phyloP scores from a whole-genome alignment of 495 filamentous ascomycete genomes.

The Trichoderma asperelloides region DNA sequence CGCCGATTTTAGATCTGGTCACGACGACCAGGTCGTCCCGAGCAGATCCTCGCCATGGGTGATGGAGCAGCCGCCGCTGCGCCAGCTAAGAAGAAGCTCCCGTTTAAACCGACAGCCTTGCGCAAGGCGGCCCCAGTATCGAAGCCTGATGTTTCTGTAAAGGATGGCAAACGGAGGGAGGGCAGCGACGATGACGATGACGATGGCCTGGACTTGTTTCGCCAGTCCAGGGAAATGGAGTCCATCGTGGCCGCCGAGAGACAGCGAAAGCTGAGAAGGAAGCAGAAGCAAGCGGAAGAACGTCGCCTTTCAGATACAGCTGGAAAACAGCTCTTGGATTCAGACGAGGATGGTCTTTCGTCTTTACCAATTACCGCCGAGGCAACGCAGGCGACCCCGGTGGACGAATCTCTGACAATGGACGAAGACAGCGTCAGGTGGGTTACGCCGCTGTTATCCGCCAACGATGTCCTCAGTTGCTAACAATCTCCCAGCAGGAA shows the following conservation, averaged over 20 bases:
- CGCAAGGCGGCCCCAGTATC: background rate
- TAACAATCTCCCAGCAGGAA: background rate
- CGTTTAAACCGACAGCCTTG: slow-evolving; percentile 11
- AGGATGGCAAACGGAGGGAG: background rate
- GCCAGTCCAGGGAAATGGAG: slow-evolving; percentile 4
- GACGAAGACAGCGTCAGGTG: background rate
- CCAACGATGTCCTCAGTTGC: background rate
- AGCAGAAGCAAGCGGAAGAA: slow-evolving; percentile 5
- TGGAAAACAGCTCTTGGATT: background rate
- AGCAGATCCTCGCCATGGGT: background rate
- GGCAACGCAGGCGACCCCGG: background rate
- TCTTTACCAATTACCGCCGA: background rate
- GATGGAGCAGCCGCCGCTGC: slow-evolving; percentile 2
- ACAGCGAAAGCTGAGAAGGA: background rate
- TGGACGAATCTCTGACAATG: background rate
- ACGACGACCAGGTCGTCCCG: background rate
- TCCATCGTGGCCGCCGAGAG: slow-evolving; percentile 5
- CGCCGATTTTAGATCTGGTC: background rate
- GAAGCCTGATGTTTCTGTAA: background rate
- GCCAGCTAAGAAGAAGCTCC: slow-evolving; percentile 3
- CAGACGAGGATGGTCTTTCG: background rate
- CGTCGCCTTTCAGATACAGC: background rate
- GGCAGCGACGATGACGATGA: slow-evolving; percentile 1
- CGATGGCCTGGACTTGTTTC: slow-evolving; percentile 8
- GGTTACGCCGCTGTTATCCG: background rate